Evolutionary conservation across 805 yeast genomes (phyloP).

Genomic region (Zygoascus bituminiphila): DNA sequence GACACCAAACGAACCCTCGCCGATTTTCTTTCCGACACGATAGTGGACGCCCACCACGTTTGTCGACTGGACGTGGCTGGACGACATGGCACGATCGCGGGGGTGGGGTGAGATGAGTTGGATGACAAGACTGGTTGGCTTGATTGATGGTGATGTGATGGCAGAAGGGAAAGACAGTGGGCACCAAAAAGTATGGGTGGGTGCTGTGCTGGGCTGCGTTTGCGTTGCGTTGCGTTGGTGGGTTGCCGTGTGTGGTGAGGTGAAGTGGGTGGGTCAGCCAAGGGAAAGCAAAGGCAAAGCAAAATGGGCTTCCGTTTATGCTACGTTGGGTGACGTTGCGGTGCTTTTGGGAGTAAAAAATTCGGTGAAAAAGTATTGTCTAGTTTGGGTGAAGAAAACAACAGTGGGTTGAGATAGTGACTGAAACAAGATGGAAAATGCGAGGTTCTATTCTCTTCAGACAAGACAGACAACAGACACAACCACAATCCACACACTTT

Average conservation of each 20-base stretch:
- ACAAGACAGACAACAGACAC: too few species aligned
- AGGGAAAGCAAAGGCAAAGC: too few species aligned
- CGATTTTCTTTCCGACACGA: constrained; percentile 93
- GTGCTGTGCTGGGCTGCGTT: background rate
- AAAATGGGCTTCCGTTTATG: too few species aligned
- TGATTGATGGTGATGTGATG: background rate
- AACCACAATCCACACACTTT: too few species aligned
- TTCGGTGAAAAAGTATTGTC: too few species aligned
- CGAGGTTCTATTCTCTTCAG: too few species aligned
- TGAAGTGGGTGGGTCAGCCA: background rate
- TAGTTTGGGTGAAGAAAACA: too few species aligned
- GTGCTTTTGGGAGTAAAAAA: too few species aligned
- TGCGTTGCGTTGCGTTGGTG: too few species aligned
- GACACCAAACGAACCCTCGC: constrained; percentile 98
- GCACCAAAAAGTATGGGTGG: background rate
- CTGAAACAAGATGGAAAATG: too few species aligned
- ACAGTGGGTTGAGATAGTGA: too few species aligned
- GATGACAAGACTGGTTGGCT: background rate
- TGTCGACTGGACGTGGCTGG: constrained; percentile 33
- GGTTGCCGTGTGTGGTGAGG: background rate
- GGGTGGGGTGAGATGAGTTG: background rate
- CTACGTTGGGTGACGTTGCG: too few species aligned
- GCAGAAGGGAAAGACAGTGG: background rate
- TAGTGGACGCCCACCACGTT: constrained; percentile 90
- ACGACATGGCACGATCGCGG: constrained; percentile 9